Conservation (phyloP, 495 filamentous ascomycete genomes). For the Apiosordaria backusii region DNA sequence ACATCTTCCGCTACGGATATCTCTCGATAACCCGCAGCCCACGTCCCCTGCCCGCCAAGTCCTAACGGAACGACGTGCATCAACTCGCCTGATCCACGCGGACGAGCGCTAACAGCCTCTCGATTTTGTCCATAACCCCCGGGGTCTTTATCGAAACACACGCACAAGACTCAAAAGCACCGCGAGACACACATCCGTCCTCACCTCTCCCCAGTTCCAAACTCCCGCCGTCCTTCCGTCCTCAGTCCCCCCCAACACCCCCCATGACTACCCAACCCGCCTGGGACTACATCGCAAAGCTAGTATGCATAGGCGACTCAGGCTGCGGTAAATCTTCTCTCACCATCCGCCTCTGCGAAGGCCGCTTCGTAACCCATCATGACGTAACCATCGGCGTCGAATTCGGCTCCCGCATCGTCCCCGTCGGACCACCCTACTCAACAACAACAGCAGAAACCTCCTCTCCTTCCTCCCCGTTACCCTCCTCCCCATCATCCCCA, state of each 20-base stretch:
- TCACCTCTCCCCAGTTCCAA: background rate
- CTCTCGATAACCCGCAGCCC: background rate
- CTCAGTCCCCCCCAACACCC: background rate
- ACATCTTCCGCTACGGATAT: background rate
- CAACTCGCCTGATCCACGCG: background rate
- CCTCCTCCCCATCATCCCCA: background rate
- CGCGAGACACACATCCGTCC: background rate
- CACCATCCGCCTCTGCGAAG: conserved; percentile 94
- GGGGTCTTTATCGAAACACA: background rate
- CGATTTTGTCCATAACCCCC: background rate
- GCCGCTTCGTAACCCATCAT: conserved; percentile 86
- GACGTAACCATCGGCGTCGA: conserved; percentile 98
- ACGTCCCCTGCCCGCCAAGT: background rate
- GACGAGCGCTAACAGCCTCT: background rate
- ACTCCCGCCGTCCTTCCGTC: background rate
- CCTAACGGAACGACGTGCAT: background rate
- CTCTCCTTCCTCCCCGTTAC: conserved; percentile 30
- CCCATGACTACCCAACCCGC: conserved; percentile 62
- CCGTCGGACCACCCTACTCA: conserved; percentile 75
- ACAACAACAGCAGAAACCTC: conserved; percentile 29
- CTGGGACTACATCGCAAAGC: conserved; percentile 98
- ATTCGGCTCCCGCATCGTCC: conserved; percentile 90
- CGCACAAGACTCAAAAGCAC: background rate
- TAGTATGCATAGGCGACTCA: conserved; percentile 94
- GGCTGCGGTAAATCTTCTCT: conserved; percentile 87